These are phyloP conservation scores for Penicillium rolfsii DNA, from an alignment of 2,329 filamentous ascomycete genomes.

Conservation along the genomic window DNA sequence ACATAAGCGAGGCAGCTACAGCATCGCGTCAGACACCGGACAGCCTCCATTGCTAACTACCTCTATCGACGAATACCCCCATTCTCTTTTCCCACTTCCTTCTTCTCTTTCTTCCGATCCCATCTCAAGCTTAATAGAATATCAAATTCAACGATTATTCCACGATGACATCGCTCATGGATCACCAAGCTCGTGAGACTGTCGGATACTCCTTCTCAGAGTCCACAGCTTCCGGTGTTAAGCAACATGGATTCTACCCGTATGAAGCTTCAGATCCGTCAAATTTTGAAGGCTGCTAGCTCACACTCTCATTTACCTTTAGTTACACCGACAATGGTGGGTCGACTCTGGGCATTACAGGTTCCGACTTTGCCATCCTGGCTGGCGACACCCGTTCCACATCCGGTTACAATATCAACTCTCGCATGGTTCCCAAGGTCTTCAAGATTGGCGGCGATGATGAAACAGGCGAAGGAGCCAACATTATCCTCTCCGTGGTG, in stretches of 20 bases:
- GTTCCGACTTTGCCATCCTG: conserved; percentile 92
- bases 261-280: conserved; percentile 52
- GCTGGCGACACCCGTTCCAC: conserved; percentile 96
- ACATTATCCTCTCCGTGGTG: conserved; percentile 88
- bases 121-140: not conserved
- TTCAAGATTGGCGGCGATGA: conserved; percentile 96
- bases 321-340: conserved; percentile 96
- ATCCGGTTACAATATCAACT: conserved; percentile 98
- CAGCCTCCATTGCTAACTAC: conserved; percentile 20
- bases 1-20: conserved; percentile 45
- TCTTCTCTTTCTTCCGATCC: not conserved
- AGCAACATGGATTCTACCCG: conserved; percentile 87
- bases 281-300: not conserved
- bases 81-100: conserved; percentile 11
- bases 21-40: conserved; percentile 40
- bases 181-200: conserved; percentile 53
- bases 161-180: conserved; percentile 60
- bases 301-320: conserved; percentile 19
- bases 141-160: conserved; percentile 2
- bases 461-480: conserved; percentile 79
- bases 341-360: conserved; percentile 91
- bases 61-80: conserved; percentile 16
- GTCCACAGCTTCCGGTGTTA: conserved; percentile 52
- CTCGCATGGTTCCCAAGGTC: conserved; percentile 90
- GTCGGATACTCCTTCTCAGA: conserved; percentile 65